Conservation (phyloP, 345 rosid genomes). For the Linum lewisii region DNA sequence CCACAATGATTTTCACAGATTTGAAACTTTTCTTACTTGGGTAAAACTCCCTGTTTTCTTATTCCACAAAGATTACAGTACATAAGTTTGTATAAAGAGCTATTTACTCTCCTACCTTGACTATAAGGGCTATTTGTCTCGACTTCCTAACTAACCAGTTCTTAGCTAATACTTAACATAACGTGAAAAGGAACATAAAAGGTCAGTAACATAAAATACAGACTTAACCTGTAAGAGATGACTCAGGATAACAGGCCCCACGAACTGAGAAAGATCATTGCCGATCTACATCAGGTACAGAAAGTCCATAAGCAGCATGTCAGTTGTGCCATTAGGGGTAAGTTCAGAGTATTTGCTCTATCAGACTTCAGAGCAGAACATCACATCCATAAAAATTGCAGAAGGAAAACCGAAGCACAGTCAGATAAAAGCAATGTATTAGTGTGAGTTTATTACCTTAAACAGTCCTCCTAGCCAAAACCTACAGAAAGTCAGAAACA, state of each 20-base stretch:
- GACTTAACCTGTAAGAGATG: conserved; percentile 20
- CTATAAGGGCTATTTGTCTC: too few species aligned
- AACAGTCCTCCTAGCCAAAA: conserved; percentile 48
- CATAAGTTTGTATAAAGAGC: too few species aligned
- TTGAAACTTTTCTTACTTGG: too few species aligned
- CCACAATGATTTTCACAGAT: too few species aligned
- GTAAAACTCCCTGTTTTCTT: too few species aligned
- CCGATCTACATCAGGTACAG: conserved; percentile 37
- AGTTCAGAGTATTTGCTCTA: conserved; percentile 9
- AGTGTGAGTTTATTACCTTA: conserved; percentile 43
- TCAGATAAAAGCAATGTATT: background rate
- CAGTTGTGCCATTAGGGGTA: conserved; percentile 3
- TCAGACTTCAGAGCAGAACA: background rate
- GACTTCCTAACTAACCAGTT: too few species aligned
- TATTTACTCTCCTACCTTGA: too few species aligned
- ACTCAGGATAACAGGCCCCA: conserved; percentile 22
- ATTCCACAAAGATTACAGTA: too few species aligned
- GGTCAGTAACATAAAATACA: background rate
- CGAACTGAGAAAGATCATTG: conserved; percentile 23
- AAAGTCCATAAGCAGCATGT: conserved; percentile 15
- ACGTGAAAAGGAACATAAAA: background rate
- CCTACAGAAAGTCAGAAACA: background rate
- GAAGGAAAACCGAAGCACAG: background rate
- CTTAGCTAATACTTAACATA: too few species aligned
- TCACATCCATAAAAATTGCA: background rate